Base-by-base conservation (phyloP, 2,329 filamentous ascomycete genomes). In the Aspergillus sp. region DNA sequence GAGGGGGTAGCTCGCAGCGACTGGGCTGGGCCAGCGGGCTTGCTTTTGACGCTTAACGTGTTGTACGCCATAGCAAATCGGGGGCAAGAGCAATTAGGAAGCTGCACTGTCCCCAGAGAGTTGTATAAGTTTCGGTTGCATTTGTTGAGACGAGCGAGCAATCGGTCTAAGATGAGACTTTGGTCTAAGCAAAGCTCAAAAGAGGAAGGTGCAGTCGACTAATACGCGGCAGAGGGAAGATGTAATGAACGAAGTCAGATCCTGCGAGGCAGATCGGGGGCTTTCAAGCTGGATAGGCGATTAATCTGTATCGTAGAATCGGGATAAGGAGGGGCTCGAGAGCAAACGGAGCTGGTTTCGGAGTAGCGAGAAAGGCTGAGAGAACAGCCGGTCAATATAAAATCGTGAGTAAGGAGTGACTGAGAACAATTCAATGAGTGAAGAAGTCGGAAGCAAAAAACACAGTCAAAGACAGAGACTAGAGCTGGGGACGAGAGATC, bases 1-100 rank as follows among this genome's bases (percentile, higher is more conserved):
- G 90, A 88, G 56, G 91, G 90, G 57, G 90, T 92, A 65, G 88
- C 76, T 77, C 86, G 89, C 64, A 90, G 78, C 45, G 74, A 74
- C 52, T 71, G 63, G 31, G 68, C 65, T 12, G 70, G 64, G 17
- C 66, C 70, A 58, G 65, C 64, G 35, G 70, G 57, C 60, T 75
- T 77, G 69, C 64, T 70, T 67, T 73, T 77, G 52, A 66, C 58
- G 51, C 62, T 70, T 55, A 67, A 58, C 35, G 72, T 63, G 61
- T 70, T 70, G 66, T 68, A 71, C 55, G 74, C 71, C 75, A 77
- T 77, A 51, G 67, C 65, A 67, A 54, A 55, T 59, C 53, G 53
- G 59, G 46, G 54, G 25, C 49, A 54, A 52, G 53, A 52, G 52
- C 47, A 33, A 50, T 60, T 37, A 63, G 58, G 58, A 64, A 67